Percentiles rank a stretch among this genome's conserved stretches.
These are phyloP conservation scores for Globisporangium paddicum DNA, from an alignment of 352 stramenopile species.

Conservation along the genomic window DNA sequence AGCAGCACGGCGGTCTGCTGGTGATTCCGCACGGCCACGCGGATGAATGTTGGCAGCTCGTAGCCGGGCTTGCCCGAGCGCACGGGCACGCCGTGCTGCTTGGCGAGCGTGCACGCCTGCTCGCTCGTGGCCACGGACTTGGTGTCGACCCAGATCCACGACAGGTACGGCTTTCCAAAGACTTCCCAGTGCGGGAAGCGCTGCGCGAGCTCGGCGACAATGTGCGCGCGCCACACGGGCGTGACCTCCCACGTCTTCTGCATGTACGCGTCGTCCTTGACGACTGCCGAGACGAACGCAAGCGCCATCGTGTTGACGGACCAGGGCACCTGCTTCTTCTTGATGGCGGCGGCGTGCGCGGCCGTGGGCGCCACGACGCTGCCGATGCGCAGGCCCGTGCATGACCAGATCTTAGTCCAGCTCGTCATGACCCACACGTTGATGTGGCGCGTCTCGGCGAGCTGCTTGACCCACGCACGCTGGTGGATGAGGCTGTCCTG, in stretches of 20 bases:
- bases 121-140: conserved; percentile 49
- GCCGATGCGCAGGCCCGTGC: conserved; percentile 85
- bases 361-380: conserved; percentile 82
- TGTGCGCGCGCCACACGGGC: conserved; percentile 62
- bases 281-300: conserved; percentile 79
- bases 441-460: conserved; percentile 72
- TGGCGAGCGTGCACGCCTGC: conserved; percentile 65
- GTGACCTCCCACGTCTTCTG: conserved; percentile 84
- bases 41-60: conserved; percentile 80
- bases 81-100: conserved; percentile 81
- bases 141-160: conserved; percentile 89
- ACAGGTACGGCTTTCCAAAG: conserved; percentile 70
- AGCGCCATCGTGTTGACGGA: conserved; percentile 90
- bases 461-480: conserved; percentile 71
- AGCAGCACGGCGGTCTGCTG: conserved; percentile 69
- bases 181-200: conserved; percentile 69
- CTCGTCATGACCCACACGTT: conserved; percentile 91
- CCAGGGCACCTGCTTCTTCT: conserved; percentile 90
- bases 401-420: conserved; percentile 93
- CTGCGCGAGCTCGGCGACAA: conserved; percentile 43
- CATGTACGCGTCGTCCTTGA: conserved; percentile 76
- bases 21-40: conserved; percentile 76
- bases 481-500: conserved; percentile 85
- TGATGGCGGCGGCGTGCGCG: conserved; percentile 74
- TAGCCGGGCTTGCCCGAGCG: conserved; percentile 86